Evolutionary conservation across 768 basidiomycete species (phyloP), one percentile per base, ranked within the genome.

Genomic region (Suillus variegatus): DNA sequence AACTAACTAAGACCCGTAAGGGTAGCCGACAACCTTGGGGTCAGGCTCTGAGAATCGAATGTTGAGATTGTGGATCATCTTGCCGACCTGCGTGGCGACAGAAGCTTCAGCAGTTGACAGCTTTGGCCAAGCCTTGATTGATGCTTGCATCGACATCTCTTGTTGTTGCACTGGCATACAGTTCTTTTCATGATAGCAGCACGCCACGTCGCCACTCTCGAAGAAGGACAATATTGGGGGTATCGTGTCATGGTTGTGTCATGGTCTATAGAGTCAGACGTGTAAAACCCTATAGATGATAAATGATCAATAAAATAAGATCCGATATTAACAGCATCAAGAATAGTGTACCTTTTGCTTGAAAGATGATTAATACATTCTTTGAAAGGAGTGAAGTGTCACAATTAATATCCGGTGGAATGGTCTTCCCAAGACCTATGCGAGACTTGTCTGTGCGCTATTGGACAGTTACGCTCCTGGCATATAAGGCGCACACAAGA

Each of bases 21-120:
- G 56, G 25, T 66, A 68, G 47, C 63, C 7, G 20, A 79, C 57
- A 2, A 69, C 68, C 16, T 36, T 41, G 5, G 65, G 69, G 44
- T 73, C 74, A 14, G 47, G 22, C 14, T 55, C 64, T 9, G 47
- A 62, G 1, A 66, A 56, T 1, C 76, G 36, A 40, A 60, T 56
- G 12, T 8, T 40, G 13, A 86, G 68, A 5, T 67, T 71, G 0
- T 74, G 68, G 22, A 88, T 78, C 67, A 87, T 82, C 25, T 80
- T 78, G 16, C 80, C 81, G 2, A 91, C 84, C 68, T 83, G 82
- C 5, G 70, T 75, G 2, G 85, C 90, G 4, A 92, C 80, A 65
- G 88, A 91, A 0, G 90, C 88, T 63, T 92, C 91, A 0, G 86
- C 5, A 0, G 32, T 32, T 32, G 3, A 89, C 82, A 0, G 87